Conservation (phyloP, 495 filamentous ascomycete genomes). For the Staphylotrichum longicolle region DNA sequence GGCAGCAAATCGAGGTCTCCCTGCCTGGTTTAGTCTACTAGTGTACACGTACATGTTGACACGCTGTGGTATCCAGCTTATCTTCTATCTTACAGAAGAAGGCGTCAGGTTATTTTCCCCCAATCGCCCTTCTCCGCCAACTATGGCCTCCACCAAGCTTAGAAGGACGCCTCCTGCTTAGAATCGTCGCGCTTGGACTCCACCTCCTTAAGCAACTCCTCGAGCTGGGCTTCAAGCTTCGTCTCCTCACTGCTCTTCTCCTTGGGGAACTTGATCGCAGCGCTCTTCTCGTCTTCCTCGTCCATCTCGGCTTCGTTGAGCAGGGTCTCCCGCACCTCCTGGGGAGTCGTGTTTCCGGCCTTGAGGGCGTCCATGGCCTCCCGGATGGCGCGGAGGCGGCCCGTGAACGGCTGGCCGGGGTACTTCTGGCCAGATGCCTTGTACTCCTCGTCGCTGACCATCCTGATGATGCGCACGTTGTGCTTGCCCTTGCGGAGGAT, state of each 20-base stretch:
- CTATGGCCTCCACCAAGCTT: too few relatives aligned
- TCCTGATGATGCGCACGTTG: slow-evolving; percentile 69
- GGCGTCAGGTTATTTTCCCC: too few relatives aligned
- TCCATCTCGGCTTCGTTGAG: slow-evolving; percentile 28
- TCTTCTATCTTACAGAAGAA: too few relatives aligned
- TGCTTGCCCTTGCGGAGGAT: slow-evolving; percentile 77
- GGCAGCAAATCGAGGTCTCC: too few relatives aligned
- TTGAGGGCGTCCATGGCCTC: slow-evolving; percentile 26
- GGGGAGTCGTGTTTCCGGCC: slow-evolving; percentile 14
- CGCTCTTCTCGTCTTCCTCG: slow-evolving; percentile 42
- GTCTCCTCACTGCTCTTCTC: slow-evolving; percentile 19
- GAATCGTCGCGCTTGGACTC: slow-evolving; percentile 5
- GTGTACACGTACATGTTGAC: too few relatives aligned
- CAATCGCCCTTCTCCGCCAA: too few relatives aligned
- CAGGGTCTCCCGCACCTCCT: slow-evolving; percentile 19
- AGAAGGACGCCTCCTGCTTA: not conserved
- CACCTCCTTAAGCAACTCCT: slow-evolving; percentile 19
- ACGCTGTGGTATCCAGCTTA: too few relatives aligned
- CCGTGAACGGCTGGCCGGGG: slow-evolving; percentile 44
- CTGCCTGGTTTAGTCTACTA: too few relatives aligned
- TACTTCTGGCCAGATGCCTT: slow-evolving; percentile 41
- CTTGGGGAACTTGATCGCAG: slow-evolving; percentile 25
- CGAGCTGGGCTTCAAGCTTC: slow-evolving; percentile 23
- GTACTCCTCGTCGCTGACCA: slow-evolving; percentile 72
- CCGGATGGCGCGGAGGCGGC: slow-evolving; percentile 36